Conservation (phyloP, 495 filamentous ascomycete genomes). For the Talaromyces adpressus region DNA sequence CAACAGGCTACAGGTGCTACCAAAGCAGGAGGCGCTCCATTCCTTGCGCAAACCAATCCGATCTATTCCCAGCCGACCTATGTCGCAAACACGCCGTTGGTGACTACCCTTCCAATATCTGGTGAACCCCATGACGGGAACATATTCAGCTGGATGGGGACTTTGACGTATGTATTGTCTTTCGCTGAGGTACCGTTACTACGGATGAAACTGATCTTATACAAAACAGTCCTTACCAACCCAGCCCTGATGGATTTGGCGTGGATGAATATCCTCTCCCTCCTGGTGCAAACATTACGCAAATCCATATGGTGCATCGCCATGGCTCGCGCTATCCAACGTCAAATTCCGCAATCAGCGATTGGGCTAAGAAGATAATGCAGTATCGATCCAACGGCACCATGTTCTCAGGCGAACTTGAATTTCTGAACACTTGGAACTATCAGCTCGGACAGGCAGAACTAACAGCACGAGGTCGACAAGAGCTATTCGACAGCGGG, state of each 20-base stretch:
- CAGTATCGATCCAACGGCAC: neutral
- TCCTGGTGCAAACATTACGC: neutral
- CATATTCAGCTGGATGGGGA: too few relatives aligned
- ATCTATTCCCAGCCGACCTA: too few relatives aligned
- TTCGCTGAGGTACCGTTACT: too few relatives aligned
- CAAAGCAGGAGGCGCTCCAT: too few relatives aligned
- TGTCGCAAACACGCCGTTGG: too few relatives aligned
- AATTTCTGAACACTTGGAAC: neutral
- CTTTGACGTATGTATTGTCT: too few relatives aligned
- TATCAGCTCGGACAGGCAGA: neutral
- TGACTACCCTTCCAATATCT: too few relatives aligned
- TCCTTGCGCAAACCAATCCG: too few relatives aligned
- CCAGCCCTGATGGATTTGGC: neutral
- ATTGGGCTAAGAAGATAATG: neutral
- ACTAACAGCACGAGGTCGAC: neutral
- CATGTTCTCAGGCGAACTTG: neutral
- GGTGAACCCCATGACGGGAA: too few relatives aligned
- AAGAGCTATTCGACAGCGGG: neutral
- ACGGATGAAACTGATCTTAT: too few relatives aligned
- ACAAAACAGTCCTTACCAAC: too few relatives aligned
- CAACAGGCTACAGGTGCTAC: too few relatives aligned
- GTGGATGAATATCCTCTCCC: conserved; percentile 28
- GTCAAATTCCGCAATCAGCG: neutral
- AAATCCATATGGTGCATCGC: neutral
- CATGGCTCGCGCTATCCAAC: neutral